These are phyloP conservation scores for Beta corolliflora DNA, from an alignment of 179 eudicot species.

Conservation along the genomic window DNA sequence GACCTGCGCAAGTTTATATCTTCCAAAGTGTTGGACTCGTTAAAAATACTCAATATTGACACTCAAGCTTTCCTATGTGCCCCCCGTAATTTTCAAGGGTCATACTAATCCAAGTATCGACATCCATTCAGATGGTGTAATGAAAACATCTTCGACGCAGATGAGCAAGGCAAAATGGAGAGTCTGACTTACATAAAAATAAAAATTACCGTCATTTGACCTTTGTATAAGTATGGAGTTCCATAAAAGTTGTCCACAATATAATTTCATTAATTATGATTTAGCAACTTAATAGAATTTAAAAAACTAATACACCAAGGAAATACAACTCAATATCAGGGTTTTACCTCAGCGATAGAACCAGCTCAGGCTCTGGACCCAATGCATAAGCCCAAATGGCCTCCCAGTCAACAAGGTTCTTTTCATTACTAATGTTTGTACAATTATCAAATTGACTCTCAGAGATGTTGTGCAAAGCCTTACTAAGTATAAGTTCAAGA, in stretches of 20 bases:
- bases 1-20: neutral
- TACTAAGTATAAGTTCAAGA: constrained; percentile 64
- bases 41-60: neutral
- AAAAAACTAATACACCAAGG: neutral
- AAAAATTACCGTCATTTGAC: neutral
- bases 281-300: neutral
- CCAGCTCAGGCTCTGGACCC: constrained; percentile 97
- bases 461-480: constrained; percentile 49
- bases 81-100: neutral
- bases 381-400: constrained; percentile 93
- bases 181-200: neutral
- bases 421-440: constrained; percentile 29
- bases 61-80: neutral
- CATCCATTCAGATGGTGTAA: neutral
- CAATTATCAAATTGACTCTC: constrained; percentile 39
- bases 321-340: neutral
- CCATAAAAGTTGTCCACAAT: neutral
- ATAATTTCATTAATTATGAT: neutral
- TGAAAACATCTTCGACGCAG: neutral
- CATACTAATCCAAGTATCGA: neutral
- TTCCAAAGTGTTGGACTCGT: neutral
- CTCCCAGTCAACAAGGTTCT: constrained; percentile 62
- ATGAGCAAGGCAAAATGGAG: neutral
- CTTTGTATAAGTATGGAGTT: neutral
- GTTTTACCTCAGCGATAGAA: constrained; percentile 72